Conservation (phyloP, 2,329 filamentous ascomycete genomes). For the Sporothrix brunneoviolacea region DNA sequence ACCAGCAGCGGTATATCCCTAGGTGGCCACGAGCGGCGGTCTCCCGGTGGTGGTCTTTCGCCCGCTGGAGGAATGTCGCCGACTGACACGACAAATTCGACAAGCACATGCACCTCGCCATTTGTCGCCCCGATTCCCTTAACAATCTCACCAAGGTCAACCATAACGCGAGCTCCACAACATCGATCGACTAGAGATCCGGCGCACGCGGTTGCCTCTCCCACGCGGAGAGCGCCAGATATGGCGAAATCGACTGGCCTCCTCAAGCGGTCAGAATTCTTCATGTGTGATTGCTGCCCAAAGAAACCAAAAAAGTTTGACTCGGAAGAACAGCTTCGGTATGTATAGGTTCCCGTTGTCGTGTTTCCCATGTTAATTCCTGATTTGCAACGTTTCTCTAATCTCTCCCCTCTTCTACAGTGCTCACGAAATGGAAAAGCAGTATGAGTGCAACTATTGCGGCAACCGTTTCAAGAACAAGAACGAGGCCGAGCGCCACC, state of each 20-base stretch:
- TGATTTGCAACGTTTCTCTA: background rate
- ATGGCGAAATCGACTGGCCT: constrained; percentile 32
- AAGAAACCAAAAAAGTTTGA: constrained; percentile 98
- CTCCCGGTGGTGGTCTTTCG: constrained; percentile 38
- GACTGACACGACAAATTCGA: constrained; percentile 26
- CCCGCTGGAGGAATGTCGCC: constrained; percentile 43
- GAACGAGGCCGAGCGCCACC: constrained; percentile 93
- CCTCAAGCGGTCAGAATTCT: constrained; percentile 40
- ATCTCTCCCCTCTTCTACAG: constrained; percentile 38
- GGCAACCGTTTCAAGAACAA: constrained; percentile 98
- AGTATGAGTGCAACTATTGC: constrained; percentile 89
- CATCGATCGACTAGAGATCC: constrained; percentile 37
- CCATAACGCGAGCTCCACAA: constrained; percentile 40
- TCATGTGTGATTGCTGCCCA: constrained; percentile 87
- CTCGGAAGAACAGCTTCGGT: constrained; percentile 76
- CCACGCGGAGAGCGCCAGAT: constrained; percentile 43
- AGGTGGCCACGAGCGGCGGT: constrained; percentile 33
- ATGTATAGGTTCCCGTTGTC: constrained; percentile 33
- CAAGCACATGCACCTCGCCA: constrained; percentile 37
- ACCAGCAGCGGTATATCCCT: constrained; percentile 35
- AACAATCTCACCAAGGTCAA: constrained; percentile 42
- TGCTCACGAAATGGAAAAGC: constrained; percentile 86
- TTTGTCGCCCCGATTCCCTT: constrained; percentile 43
- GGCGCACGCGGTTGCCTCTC: constrained; percentile 36
- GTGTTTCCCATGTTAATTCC: too few species aligned